Base-by-base conservation (phyloP, 345 rosid genomes). In the Ceriops zippeliana region DNA sequence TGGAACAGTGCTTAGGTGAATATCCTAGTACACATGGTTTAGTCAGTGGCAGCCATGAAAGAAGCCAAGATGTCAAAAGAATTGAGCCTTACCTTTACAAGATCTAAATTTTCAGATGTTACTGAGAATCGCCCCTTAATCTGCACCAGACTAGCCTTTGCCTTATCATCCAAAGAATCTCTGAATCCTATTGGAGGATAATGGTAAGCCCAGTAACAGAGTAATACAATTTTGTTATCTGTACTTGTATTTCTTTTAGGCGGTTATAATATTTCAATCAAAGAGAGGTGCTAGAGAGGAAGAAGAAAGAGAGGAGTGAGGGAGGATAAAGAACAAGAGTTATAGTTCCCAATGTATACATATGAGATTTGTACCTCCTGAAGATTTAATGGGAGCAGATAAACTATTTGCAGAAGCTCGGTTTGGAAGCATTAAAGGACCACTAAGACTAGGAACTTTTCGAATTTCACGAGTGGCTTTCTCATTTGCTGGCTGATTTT, bases 381-480 rank as follows among this genome's bases (percentile, higher is more conserved):
- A 90, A 71, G 92, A 87, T 75, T 92, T 96, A 52, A 85, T 90
- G 26, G 99, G 99, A 83, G 98, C 99, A 66, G 99, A 96, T 73
- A 92, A 81, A 66, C 99, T 96, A 81, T 96, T 96, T 57, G 99
- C 90, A 32, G 99, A 96, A 75, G 99, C 99, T 71, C 97, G 86
- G 66, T 80, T 96, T 63, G 99, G 83, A 79, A 96, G 99, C 88
- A 79, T 87, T 75, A 92, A 76, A 46, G 98, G 99, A 76, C 99
- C 99, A 70, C 99, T 96, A 77, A 96, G 87, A 81, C 96, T 92
- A 28, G 98, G 97, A 63, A 81, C 87, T 81, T 81, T 89, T 59
- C 89, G 88, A 67, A 77, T 78, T 62, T 83, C 89, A 69, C 62
- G 75, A 63, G 66, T 74, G 52, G 68, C 65, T 73, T 80, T 87